Base-by-base conservation (phyloP, 1,284 basidiomycete genomes). In the Exsudoporus floridanus region DNA sequence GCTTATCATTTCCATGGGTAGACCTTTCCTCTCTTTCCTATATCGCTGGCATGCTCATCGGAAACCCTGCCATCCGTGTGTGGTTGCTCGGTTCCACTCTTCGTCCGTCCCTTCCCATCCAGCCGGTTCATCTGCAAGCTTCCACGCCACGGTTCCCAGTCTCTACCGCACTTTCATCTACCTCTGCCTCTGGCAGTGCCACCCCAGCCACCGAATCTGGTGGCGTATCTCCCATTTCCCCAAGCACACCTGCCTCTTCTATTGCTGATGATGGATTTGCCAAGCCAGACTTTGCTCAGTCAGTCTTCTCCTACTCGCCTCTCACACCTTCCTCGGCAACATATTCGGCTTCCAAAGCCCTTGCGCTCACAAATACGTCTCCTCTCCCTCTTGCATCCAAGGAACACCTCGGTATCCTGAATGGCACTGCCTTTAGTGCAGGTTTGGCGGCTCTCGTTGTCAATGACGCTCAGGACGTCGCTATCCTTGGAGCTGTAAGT, bases 391-490 rank as follows among this genome's bases (percentile, higher is more conserved):
- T 93, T 36, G 83, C 78, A 14, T 86, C 89, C 9, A 94, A 94
- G 72, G 92, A 92, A 61, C 90, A 88, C 57, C 78, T 93, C 14
- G 88, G 88, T 14, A 82, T 92, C 54, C 71, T 91, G 49, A 93
- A 92, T 68, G 90, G 90, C 43, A 92, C 91, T 1, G 90, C 92
- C 1, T 93, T 94, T 71, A 90, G 88, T 33, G 75, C 80, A 1
- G 77, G 80, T 12, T 78, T 88, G 19, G 82, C 80, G 5, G 75
- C 83, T 19, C 75, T 89, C 19, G 85, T 82, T 13, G 73, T 90
- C 33, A 81, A 86, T 63, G 89, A 92, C 51, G 83, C 90, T 5
- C 80, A 85, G 36, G 84, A 88, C 58, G 75, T 94, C 28, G 81
- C 83, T 3, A 69, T 91, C 27, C 76, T 94, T 23, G 78, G 86